Evolutionary conservation across 2,329 filamentous ascomycete genomes (phyloP), one percentile per base, ranked within the genome.

Genomic region (Cladosporium phlei): DNA sequence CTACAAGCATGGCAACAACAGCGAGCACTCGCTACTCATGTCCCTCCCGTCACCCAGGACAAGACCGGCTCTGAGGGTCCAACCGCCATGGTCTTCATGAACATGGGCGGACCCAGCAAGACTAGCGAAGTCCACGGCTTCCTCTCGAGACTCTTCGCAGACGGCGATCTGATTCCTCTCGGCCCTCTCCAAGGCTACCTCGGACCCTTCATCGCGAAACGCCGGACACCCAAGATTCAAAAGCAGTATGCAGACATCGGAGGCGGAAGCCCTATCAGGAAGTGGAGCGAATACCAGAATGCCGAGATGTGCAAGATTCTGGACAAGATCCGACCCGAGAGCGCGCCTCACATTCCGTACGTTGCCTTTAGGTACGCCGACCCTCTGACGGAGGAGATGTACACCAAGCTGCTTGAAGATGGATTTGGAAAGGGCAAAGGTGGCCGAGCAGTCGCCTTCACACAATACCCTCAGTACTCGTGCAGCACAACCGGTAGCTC

Each of bases 51-150:
- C 17, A 90, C 86, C 0, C 88, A 94, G 66, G 77, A 88, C 76
- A 75, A 78, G 5, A 79, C 79, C 1, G 79, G 77, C 38, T 75
- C 78, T 2, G 78, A 87, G 62, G 91, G 91, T 0, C 89, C 90
- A 6, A 98, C 93, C 4, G 93, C 93, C 33, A 97, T 98, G 82
- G 93, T 98, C 11, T 96, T 98, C 63, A 80, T 98, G 71, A 98
- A 98, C 70, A 98, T 98, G 93, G 93, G 93, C 50, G 93, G 93
- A 0, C 93, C 93, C 3, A 86, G 88, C 1, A 95, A 86, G 3
- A 86, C 85, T 4, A 80, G 83, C 56, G 89, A 98, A 71, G 93
- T 98, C 27, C 83, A 85, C 58, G 82, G 85, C 67, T 98, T 97
- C 63, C 72, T 98, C 38, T 93, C 85, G 66, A 82, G 90, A 58